Base-by-base conservation (phyloP, 768 basidiomycete species). In the Trametes cingulata region DNA sequence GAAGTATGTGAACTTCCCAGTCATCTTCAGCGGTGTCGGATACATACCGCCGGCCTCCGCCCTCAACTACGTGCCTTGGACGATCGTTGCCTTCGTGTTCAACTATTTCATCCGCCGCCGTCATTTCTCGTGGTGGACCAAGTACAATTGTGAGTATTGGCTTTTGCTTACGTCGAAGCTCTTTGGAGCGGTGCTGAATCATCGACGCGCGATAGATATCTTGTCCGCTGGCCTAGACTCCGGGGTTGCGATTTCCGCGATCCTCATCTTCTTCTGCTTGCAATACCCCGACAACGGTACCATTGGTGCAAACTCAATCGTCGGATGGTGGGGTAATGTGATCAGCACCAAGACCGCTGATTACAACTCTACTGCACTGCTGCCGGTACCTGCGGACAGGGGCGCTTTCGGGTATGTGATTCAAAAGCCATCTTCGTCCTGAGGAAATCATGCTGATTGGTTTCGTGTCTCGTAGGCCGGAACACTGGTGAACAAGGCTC, bases 1-100 rank as follows among this genome's bases (percentile, higher is more conserved):
- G 78, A 88, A 88, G 82, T 86, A 67, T 61, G 82, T 77, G 10
- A 71, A 71, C 65, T 69, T 69, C 65, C 70, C 70, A 24, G 67
- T 91, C 60, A 81, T 92, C 67, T 88, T 92, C 70, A 80, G 81
- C 47, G 93, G 91, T 7, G 82, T 87, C 6, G 74, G 77, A 20
- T 74, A 75, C 57, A 91, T 95, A 52, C 94, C 94, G 2, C 92
- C 93, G n/a, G 92, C 91, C 17, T 90, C 86, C 1, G 89, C 92
- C 5, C 78, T 93, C 70, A 95, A 96, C 73, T 95, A 88, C 70
- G 82, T 93, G 3, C 86, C 88, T 2, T 94, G 89, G 88, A 82
- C 87, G 64, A 76, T 85, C 61, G 80, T 87, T 41, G 85, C 85
- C 15, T 93, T 93, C 70, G 74, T 92, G 36, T 95, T 95, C 77